Percentiles rank a stretch among this genome's conserved stretches.
phyloP scores from a whole-genome alignment of 768 basidiomycete species.

The Suillus americanus region DNA sequence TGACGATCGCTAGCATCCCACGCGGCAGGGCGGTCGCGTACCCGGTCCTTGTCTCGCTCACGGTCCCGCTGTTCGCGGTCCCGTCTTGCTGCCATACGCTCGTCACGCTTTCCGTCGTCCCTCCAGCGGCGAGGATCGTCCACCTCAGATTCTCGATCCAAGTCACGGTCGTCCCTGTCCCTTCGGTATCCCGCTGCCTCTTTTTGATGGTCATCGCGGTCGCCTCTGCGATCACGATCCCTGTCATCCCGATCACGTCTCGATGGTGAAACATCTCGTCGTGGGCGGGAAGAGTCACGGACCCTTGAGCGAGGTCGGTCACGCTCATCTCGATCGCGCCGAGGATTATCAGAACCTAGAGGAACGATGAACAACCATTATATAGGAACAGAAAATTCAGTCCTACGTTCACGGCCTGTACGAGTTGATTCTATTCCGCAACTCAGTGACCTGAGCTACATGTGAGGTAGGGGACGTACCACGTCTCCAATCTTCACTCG shows the following conservation, averaged over 20 bases:
- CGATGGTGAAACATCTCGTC: slow-evolving; percentile 56
- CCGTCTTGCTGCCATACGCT: slow-evolving; percentile 64
- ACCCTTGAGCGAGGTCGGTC: slow-evolving; percentile 64
- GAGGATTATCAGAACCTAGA: slow-evolving; percentile 52
- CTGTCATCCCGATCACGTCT: slow-evolving; percentile 38
- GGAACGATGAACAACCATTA: slow-evolving; percentile 10
- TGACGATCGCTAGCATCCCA: slow-evolving; percentile 52
- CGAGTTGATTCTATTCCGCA: slow-evolving; percentile 51
- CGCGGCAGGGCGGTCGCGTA: slow-evolving; percentile 45
- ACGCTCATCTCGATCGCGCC: slow-evolving; percentile 60
- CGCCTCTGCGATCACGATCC: slow-evolving; percentile 35
- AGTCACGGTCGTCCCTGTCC: slow-evolving; percentile 38
- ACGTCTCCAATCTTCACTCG: slow-evolving; percentile 83
- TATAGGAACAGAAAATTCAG: background rate
- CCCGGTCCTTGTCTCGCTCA: slow-evolving; percentile 37
- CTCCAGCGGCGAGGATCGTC: slow-evolving; percentile 79
- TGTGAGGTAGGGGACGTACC: slow-evolving; percentile 44
- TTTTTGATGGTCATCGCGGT: slow-evolving; percentile 28
- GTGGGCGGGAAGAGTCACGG: slow-evolving; percentile 61
- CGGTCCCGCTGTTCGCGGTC: slow-evolving; percentile 41
- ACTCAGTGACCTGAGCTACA: slow-evolving; percentile 14
- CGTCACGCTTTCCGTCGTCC: slow-evolving; percentile 81
- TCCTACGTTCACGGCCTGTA: slow-evolving; percentile 59
- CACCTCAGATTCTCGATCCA: slow-evolving; percentile 49
- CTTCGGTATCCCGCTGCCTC: slow-evolving; percentile 20